phyloP scores from a whole-genome alignment of 495 filamentous ascomycete genomes.

The Mytilinidion resinicola region DNA sequence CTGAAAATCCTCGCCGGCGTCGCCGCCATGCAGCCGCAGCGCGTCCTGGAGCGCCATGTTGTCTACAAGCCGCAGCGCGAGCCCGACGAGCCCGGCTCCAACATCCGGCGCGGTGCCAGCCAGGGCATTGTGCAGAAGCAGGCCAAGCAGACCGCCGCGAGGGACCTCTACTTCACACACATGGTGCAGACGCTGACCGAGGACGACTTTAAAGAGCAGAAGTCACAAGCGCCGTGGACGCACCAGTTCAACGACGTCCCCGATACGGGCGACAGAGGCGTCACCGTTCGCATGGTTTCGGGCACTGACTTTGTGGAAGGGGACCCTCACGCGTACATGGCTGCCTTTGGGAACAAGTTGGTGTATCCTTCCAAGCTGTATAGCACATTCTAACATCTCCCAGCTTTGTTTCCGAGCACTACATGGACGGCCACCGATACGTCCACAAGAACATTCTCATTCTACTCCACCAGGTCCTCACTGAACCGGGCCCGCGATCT shows the following conservation, averaged over 20 bases:
- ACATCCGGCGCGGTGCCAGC: conserved; percentile 33
- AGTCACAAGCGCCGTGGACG: conserved; percentile 29
- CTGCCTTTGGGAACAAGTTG: conserved; percentile 39
- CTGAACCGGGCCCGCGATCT: conserved; percentile 13
- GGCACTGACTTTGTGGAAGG: conserved; percentile 36
- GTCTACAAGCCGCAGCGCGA: conserved; percentile 57
- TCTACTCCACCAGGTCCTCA: conserved; percentile 33
- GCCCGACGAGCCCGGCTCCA: conserved; percentile 23
- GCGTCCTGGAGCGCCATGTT: conserved; percentile 54
- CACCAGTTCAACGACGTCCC: conserved; percentile 43
- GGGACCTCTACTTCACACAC: conserved; percentile 41
- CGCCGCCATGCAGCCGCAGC: conserved; percentile 59
- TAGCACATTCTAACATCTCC: conserved; percentile 10
- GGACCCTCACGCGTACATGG: conserved; percentile 39
- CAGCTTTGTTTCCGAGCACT: conserved; percentile 41
- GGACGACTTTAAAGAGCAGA: conserved; percentile 29
- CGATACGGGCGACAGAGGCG: conserved; percentile 38
- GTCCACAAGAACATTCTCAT: conserved; percentile 43
- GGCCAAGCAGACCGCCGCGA: conserved; percentile 13
- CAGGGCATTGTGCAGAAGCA: conserved; percentile 28
- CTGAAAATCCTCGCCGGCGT: conserved; percentile 62
- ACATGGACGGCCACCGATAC: conserved; percentile 39
- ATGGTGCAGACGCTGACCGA: conserved; percentile 30
- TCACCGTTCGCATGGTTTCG: conserved; percentile 32
- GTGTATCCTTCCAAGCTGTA: conserved; percentile 9